Evolutionary conservation across 2,329 filamentous ascomycete species (phyloP).

Genomic region (Bipolaris gigantea): DNA sequence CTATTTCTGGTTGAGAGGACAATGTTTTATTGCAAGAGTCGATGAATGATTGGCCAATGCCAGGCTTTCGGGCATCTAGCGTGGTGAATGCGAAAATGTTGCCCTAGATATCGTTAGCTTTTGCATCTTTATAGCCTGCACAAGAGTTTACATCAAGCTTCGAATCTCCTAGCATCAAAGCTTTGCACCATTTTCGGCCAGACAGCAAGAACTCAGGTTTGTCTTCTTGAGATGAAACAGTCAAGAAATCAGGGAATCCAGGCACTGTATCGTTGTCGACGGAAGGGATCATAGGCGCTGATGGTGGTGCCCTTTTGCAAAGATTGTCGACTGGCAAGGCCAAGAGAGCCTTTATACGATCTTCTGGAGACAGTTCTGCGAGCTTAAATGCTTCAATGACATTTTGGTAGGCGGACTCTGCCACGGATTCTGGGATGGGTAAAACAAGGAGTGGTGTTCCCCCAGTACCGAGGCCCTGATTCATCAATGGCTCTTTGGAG

Average conservation of each 20-base stretch:
- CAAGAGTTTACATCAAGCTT: constrained; percentile 48
- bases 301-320: constrained; percentile 46
- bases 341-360: constrained; percentile 49
- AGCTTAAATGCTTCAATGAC: constrained; percentile 48
- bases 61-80: constrained; percentile 29
- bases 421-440: constrained; percentile 43
- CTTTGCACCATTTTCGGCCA: constrained; percentile 51
- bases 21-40: constrained; percentile 38
- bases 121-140: background rate
- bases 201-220: constrained; percentile 34
- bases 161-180: constrained; percentile 54
- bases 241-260: constrained; percentile 30
- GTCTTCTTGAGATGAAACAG: constrained; percentile 30
- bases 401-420: constrained; percentile 49
- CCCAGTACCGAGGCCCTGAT: constrained; percentile 49
- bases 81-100: constrained; percentile 33
- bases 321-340: constrained; percentile 48
- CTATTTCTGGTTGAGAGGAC: constrained; percentile 23
- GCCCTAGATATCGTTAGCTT: constrained; percentile 12
- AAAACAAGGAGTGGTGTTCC: constrained; percentile 46
- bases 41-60: constrained; percentile 42
- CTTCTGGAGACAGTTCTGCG: constrained; percentile 39
- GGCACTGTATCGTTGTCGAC: constrained; percentile 50
- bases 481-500: constrained; percentile 39
- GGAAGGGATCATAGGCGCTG: constrained; percentile 42